These are phyloP conservation scores for Panicum hallii DNA, from an alignment of 202 grass and related monocot genomes.

Conservation along the genomic window DNA sequence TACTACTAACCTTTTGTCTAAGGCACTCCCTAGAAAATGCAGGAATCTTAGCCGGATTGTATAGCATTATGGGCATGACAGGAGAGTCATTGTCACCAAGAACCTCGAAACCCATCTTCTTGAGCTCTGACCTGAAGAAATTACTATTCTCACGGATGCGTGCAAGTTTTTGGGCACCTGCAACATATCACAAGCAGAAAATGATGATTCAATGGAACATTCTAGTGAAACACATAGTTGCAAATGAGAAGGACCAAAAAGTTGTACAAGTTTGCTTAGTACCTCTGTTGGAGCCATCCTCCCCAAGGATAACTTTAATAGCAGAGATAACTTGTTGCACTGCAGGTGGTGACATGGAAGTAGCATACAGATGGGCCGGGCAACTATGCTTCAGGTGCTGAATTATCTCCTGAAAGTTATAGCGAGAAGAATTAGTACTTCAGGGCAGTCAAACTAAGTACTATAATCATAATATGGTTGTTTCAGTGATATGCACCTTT, in stretches of 20 bases:
- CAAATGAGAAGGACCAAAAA: slow-evolving; percentile 3
- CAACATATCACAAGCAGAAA: slow-evolving; percentile 34
- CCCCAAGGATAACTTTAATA: slow-evolving; percentile 82
- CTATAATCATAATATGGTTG: neutral
- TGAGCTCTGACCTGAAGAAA: slow-evolving; percentile 88
- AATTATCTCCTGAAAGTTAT: slow-evolving; percentile 72
- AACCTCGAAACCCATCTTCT: slow-evolving; percentile 94
- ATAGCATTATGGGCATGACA: slow-evolving; percentile 93
- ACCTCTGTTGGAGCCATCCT: slow-evolving; percentile 83
- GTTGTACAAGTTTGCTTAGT: neutral
- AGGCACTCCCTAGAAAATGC: slow-evolving; percentile 86
- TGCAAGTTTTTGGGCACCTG: slow-evolving; percentile 84
- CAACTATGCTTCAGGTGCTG: slow-evolving; percentile 77
- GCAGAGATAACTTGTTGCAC: slow-evolving; percentile 92
- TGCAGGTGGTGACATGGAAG: slow-evolving; percentile 91
- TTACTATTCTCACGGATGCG: slow-evolving; percentile 90
- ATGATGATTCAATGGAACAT: neutral
- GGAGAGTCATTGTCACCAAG: slow-evolving; percentile 88
- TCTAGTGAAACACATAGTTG: neutral
- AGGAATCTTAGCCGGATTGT: slow-evolving; percentile 88
- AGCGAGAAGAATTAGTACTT: slow-evolving; percentile 23
- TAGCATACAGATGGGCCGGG: slow-evolving; percentile 88
- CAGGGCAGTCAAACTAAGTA: neutral
- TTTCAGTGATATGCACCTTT: slow-evolving; percentile 51
- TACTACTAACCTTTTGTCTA: slow-evolving; percentile 68